phyloP scores from a whole-genome alignment of 306 rosid genomes.

The Hippophae tibetana region DNA sequence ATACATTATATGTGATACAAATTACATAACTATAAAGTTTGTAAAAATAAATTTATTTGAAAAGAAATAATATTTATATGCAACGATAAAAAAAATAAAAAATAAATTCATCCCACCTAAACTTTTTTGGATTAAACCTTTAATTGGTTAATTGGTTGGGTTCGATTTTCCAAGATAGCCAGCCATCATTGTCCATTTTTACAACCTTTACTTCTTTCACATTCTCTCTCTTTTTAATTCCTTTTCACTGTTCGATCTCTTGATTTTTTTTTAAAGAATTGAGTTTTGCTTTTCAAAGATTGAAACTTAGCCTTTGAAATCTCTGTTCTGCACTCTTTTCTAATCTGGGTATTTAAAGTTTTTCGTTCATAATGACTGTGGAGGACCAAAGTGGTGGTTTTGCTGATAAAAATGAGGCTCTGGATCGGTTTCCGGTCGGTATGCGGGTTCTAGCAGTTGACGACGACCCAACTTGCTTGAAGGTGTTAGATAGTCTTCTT shows the following conservation, averaged over 20 bases:
- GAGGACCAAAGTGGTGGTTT: slow-evolving; percentile 34
- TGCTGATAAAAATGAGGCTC: slow-evolving; percentile 20
- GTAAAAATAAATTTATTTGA: no score
- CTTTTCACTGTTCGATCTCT: slow-evolving; percentile 6
- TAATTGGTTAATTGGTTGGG: no score
- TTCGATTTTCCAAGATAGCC: no score
- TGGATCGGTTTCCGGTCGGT: slow-evolving; percentile 61
- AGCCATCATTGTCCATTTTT: slow-evolving; percentile 35
- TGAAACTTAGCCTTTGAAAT: slow-evolving; percentile 24
- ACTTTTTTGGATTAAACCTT: no score
- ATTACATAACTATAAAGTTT: no score
- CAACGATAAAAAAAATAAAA: no score
- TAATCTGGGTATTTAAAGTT: slow-evolving; percentile 23
- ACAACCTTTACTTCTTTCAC: slow-evolving; percentile 29
- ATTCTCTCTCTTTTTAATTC: neutral
- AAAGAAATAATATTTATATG: no score
- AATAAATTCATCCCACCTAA: no score
- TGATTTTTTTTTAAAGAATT: slow-evolving; percentile 13
- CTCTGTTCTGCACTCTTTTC: slow-evolving; percentile 14
- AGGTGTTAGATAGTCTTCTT: slow-evolving; percentile 53
- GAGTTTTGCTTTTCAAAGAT: slow-evolving; percentile 22
- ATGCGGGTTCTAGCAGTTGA: slow-evolving; percentile 90
- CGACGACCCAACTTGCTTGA: slow-evolving; percentile 63
- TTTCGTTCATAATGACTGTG: slow-evolving; percentile 31
- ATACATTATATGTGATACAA: no score